These are phyloP conservation scores for Lactarius quietus DNA, from an alignment of 768 basidiomycete species.

Conservation along the genomic window DNA sequence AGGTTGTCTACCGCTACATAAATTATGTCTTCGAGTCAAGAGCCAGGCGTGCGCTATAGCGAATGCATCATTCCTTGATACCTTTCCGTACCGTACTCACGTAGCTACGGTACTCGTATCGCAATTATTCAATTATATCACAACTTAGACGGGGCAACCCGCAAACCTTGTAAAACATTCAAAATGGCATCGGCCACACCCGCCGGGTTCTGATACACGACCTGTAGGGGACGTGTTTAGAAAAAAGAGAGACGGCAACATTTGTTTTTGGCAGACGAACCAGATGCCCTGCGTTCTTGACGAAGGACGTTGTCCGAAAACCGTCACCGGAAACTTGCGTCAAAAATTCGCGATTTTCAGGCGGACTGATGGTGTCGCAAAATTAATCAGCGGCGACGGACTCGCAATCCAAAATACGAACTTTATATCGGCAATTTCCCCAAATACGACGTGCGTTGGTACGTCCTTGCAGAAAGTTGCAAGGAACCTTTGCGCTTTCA, in stretches of 20 bases:
- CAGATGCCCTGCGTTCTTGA: conserved; percentile 21
- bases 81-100: not conserved
- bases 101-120: not conserved
- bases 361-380: conserved; percentile 1
- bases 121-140: not conserved
- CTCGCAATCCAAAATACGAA: not conserved
- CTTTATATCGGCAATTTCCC: conserved; percentile 16
- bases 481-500: conserved; percentile 6
- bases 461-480: conserved; percentile 21
- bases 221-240: conserved; percentile 6
- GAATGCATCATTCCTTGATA: not conserved
- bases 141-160: conserved; percentile 4
- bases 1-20: too few relatives aligned
- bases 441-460: conserved; percentile 24
- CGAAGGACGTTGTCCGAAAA: conserved; percentile 16
- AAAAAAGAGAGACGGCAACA: not conserved
- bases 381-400: not conserved
- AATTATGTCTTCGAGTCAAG: too few relatives aligned
- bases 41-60: not conserved
- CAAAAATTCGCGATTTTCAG: conserved; percentile 10
- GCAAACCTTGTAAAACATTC: not conserved
- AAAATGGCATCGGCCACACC: conserved; percentile 15
- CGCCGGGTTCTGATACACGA: conserved; percentile 16
- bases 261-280: conserved; percentile 3
- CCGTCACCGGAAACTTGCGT: conserved; percentile 1